Base-by-base conservation (phyloP, 108 stramenopile genomes). In the Nitzschia palea region DNA sequence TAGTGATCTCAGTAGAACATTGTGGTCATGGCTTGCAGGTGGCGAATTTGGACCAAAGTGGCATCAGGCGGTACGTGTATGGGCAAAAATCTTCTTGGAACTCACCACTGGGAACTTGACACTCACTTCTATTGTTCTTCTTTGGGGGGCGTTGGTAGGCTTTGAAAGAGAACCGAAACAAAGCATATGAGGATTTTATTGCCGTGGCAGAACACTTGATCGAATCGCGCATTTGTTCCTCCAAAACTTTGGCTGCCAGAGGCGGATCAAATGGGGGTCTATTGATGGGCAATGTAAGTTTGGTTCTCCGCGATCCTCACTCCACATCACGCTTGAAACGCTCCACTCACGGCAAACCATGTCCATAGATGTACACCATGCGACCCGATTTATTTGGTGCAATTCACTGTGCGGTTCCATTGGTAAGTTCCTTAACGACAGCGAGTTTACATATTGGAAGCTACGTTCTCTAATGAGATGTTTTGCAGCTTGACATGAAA, bases 241-340 rank as follows among this genome's bases (percentile, higher is more conserved):
- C 92, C 32, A 70, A 75, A 30, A 95, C 92, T 51, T 75, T 98
- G 20, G 98, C 93, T 5, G 88, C 89, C 57, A 80, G 89, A 34
- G 99, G 99, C 44, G 99, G 99, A 25, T 94, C 92, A 29, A 99
- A 99, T 72, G 98, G 98, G 15, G 99, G 99, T 1, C 71, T 98
- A 30, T 72, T 98, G 10, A 81, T 94, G 62, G 96, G 93, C 2
- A 95, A 89, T 63, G 55, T 56, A 56, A 31, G 55, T 56, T 14
- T 40, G 14, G 37, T 40, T 40, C 14, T 40, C 37, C 37, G 37
- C 37, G n/a, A n/a, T n/a, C n/a, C n/a, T n/a, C n/a, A n/a, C n/a
- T n/a, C n/a, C n/a, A n/a, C n/a, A n/a, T n/a, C n/a, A n/a, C n/a
- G n/a, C n/a, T n/a, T n/a, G n/a, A n/a, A n/a, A n/a, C n/a, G n/a